Evolutionary conservation across 169 alveolate genomes (phyloP), one percentile per base, ranked within the genome.

Genomic region (Plasmodium reichenowi): DNA sequence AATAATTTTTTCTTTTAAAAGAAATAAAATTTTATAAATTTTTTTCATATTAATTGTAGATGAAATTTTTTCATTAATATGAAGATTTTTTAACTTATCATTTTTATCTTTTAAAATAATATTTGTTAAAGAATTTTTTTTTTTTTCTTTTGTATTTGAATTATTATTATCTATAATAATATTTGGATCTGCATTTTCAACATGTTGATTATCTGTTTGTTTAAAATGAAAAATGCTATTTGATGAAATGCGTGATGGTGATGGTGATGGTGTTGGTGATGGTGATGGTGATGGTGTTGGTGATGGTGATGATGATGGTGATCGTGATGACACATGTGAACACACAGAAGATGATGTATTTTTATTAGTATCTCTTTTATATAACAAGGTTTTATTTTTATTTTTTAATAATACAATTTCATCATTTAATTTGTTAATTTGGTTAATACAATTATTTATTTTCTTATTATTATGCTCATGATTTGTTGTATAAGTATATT

Each of bases 321-420:
- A 26, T 26, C 0, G 0, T 26, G 38, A 26, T 26, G 47, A 38
- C 9, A 0, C 4, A 60, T 52, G 20, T 52, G 62, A 52, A 52
- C 8, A 52, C 22, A 15, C 1, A 52, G 62, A 52, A 52, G 62
- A 10, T 52, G 62, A 10, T 15, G 20, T 43, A 9, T 7, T 20
- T 15, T 9, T 63, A 9, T 22, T 24, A 0, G 32, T 17, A 5
- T 38, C 9, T 38, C 47, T 38, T 38, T 38, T 38, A 38, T 2
- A 0, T 26, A 15, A n/a, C 29, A 47, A 9, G 24, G 17, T 12
- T 45, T 24, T 3, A 9, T 13, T 15, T 26, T 13, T 5, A 38
- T 38, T 48, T 56, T 75, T 75, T 20, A 75, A 64, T 7, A 63
- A n/a, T 8, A 63, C 20, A 24, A 75, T 63, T 48, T 75, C 88